These are phyloP conservation scores for Microsporum ferrugineum DNA, from an alignment of 2,329 filamentous ascomycete genomes.

Conservation along the genomic window DNA sequence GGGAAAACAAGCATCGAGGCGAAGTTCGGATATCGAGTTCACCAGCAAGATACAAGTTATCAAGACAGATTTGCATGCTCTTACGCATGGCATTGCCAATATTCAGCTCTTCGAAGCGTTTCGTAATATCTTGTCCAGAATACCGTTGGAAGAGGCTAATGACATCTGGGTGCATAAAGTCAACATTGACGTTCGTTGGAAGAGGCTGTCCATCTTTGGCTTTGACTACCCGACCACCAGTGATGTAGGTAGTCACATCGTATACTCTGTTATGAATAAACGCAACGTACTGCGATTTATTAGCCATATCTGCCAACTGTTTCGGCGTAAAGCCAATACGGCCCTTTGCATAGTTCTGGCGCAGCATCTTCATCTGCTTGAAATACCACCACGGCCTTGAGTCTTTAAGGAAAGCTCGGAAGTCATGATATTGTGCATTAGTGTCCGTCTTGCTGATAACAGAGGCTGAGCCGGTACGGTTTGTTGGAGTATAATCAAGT, in stretches of 20 bases:
- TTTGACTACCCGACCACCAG: constrained; percentile 57
- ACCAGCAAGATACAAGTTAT: constrained; percentile 91
- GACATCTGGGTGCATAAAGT: constrained; percentile 73
- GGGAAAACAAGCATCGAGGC: constrained; percentile 69
- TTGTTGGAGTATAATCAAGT: constrained; percentile 69
- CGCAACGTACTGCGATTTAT: constrained; percentile 56
- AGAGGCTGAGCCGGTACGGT: constrained; percentile 56
- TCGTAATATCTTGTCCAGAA: constrained; percentile 68
- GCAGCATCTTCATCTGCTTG: constrained; percentile 72
- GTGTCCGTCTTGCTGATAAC: constrained; percentile 55
- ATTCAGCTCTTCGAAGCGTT: constrained; percentile 63
- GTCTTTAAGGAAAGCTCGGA: constrained; percentile 72
- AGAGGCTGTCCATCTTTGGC: constrained; percentile 43
- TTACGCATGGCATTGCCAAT: constrained; percentile 41
- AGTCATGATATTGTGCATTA: constrained; percentile 82
- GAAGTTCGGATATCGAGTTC: constrained; percentile 87
- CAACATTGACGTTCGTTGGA: constrained; percentile 43
- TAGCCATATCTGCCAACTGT: constrained; percentile 54
- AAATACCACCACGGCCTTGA: constrained; percentile 82
- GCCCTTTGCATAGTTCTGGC: constrained; percentile 71
- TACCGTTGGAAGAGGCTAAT: constrained; percentile 64
- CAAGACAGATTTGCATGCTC: constrained; percentile 69
- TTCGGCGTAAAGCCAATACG: constrained; percentile 69
- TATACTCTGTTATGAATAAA: constrained; percentile 73
- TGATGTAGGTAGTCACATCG: constrained; percentile 73